phyloP scores from a whole-genome alignment of 2,329 filamentous ascomycete species.

The Pseudocercospora macadamiae region DNA sequence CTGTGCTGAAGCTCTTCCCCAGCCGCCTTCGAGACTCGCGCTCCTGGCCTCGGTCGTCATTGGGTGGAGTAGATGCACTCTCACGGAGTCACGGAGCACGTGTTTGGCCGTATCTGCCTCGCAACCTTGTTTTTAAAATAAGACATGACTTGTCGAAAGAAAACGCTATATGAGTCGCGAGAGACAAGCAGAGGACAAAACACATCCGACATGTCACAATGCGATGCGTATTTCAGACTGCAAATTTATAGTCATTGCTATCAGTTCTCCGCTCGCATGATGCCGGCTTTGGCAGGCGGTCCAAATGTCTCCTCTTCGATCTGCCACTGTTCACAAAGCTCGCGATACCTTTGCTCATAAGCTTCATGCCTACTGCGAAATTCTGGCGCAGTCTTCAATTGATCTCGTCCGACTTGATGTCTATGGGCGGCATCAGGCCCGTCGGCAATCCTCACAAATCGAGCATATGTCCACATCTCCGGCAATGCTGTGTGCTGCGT shows the following conservation, averaged over 20 bases:
- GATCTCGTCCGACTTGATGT: constrained; percentile 75
- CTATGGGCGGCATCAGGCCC: constrained; percentile 94
- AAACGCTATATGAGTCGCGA: too few species aligned
- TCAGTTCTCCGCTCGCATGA: constrained; percentile 12
- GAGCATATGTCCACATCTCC: constrained; percentile 44
- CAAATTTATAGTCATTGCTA: too few species aligned
- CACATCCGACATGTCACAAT: too few species aligned
- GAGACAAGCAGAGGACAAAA: too few species aligned
- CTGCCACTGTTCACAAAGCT: constrained; percentile 56
- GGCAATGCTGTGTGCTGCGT: constrained; percentile 92
- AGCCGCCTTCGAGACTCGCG: not conserved
- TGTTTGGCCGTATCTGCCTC: not conserved
- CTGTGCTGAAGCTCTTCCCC: too few species aligned
- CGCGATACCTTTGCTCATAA: constrained; percentile 55
- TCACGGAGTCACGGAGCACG: not conserved
- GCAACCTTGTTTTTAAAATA: not conserved
- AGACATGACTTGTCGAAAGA: not conserved
- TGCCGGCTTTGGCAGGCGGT: constrained; percentile 36
- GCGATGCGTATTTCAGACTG: too few species aligned
- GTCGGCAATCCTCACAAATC: constrained; percentile 54
- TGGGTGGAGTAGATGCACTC: not conserved
- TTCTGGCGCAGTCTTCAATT: constrained; percentile 69
- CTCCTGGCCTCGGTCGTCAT: not conserved
- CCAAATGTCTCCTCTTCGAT: constrained; percentile 65
- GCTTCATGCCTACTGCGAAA: constrained; percentile 61